Evolutionary conservation across 306 rosid species (phyloP).

Genomic region (Purshia tridentata): DNA sequence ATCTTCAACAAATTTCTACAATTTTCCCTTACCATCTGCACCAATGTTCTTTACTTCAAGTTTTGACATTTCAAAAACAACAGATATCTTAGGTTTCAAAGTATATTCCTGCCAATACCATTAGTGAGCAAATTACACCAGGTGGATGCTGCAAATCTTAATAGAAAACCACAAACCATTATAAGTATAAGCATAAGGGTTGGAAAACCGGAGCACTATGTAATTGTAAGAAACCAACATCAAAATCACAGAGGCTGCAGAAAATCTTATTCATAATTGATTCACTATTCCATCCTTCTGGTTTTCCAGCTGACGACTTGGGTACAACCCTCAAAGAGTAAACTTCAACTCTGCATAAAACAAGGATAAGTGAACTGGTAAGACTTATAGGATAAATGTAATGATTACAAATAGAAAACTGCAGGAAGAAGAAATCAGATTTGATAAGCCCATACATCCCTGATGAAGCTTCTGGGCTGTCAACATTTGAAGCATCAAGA

Average conservation of each 20-base stretch:
- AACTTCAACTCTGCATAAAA: slow-evolving; percentile 57
- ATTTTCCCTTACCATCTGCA: neutral
- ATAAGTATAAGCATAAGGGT: neutral
- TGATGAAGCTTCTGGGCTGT: slow-evolving; percentile 51
- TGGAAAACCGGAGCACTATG: neutral
- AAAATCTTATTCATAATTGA: slow-evolving; percentile 26
- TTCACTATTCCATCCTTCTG: slow-evolving; percentile 78
- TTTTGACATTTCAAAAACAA: neutral
- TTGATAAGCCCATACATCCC: slow-evolving; percentile 39
- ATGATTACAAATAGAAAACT: neutral
- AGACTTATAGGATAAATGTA: too few species aligned
- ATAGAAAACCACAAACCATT: neutral
- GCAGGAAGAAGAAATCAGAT: neutral
- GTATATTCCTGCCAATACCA: neutral
- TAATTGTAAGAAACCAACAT: neutral
- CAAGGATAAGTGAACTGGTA: neutral
- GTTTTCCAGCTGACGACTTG: slow-evolving; percentile 61
- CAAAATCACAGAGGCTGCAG: slow-evolving; percentile 2
- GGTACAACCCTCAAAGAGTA: slow-evolving; percentile 67
- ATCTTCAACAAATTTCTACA: too few species aligned
- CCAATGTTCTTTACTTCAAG: neutral
- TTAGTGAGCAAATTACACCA: neutral
- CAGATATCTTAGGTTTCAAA: neutral
- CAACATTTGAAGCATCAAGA: slow-evolving; percentile 73
- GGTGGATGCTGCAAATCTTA: neutral